Percentiles rank a stretch among this genome's conserved stretches.
phyloP scores from a whole-genome alignment of 306 rosid species.

The Trifolium repens region DNA sequence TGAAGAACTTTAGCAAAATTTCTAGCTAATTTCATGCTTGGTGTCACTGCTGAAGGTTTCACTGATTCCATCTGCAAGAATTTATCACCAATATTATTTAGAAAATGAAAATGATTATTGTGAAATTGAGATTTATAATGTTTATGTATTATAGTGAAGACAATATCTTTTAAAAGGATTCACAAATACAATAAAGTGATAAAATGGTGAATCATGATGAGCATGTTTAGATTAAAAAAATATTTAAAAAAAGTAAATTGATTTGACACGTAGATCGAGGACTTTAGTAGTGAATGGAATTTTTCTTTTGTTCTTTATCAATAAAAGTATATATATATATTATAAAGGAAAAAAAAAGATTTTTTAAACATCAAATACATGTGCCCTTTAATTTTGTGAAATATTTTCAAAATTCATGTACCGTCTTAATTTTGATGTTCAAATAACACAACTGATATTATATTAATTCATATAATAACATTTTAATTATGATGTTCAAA shows the following conservation, averaged over 20 bases:
- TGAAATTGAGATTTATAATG: constrained; percentile 13
- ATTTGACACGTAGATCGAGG: constrained; percentile 73
- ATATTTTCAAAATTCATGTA: background rate
- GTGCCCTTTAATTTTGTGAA: background rate
- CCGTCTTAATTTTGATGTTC: background rate
- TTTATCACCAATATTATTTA: background rate
- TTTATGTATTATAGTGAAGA: background rate
- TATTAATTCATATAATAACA: too few species aligned
- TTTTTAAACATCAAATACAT: background rate
- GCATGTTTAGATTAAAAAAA: constrained; percentile 41
- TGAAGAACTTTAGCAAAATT: constrained; percentile 84
- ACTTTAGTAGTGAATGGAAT: constrained; percentile 53
- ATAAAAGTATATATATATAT: constrained; percentile 5
- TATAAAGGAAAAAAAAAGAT: background rate
- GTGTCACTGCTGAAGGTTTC: constrained; percentile 59
- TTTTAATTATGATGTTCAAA: background rate
- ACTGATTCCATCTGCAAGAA: constrained; percentile 79
- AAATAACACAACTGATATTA: background rate
- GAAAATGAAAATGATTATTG: constrained; percentile 23
- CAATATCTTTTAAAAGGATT: constrained; percentile 26
- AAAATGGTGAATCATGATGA: constrained; percentile 49
- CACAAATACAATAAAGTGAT: constrained; percentile 42
- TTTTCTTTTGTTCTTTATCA: constrained; percentile 49
- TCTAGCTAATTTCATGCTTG: constrained; percentile 69
- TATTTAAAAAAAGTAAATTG: constrained; percentile 49